Evolutionary conservation across 305 asterid species (phyloP), one percentile per base, ranked within the genome.

Genomic region (Fraxinus albicans): DNA sequence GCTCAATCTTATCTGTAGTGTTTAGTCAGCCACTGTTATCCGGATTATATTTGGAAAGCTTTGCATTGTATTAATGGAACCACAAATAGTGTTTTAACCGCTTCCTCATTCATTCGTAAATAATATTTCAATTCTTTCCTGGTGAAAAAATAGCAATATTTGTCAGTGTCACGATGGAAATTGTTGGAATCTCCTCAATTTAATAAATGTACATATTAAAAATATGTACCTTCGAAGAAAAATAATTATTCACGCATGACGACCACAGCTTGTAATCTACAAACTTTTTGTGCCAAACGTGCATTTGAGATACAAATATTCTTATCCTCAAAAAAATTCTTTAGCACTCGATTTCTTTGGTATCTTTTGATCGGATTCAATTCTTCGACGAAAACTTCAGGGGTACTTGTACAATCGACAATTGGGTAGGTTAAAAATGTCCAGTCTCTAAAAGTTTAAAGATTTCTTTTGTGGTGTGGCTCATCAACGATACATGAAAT

Each of bases 61-160:
- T 80, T 27, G 86, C 89, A 78, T 77, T 88, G 92, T 89, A 85
- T 83, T 83, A 78, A 86, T 89, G 89, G 85, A 82, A 85, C 72
- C 50, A 83, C 81, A 83, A 70, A 76, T 84, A 88, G 87, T 88
- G 79, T 83, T 83, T 79, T 92, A 84, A 84, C 69, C 78, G 85
- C 81, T 83, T 81, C 73, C 79, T 84, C 87, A 90, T 89, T 91
- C 90, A 80, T 88, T 88, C 81, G 87, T 90, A 84, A 86, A 89
- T 90, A 86, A 84, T 82, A 85, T 67, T 84, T 73, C 35, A 31
- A 78, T 84, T 82, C 38, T 79, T 79, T 76, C 77, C 50, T 27
- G 38, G 77, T 69, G 60, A 40, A 80, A 74, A 35, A 12, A 47
- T 47, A 13, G 58, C 55, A 47, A 47, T 6, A 47, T 12, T 47